These are phyloP conservation scores for Mycosphaerelloides madeirae DNA, from an alignment of 2,329 filamentous ascomycete species.

Conservation along the genomic window DNA sequence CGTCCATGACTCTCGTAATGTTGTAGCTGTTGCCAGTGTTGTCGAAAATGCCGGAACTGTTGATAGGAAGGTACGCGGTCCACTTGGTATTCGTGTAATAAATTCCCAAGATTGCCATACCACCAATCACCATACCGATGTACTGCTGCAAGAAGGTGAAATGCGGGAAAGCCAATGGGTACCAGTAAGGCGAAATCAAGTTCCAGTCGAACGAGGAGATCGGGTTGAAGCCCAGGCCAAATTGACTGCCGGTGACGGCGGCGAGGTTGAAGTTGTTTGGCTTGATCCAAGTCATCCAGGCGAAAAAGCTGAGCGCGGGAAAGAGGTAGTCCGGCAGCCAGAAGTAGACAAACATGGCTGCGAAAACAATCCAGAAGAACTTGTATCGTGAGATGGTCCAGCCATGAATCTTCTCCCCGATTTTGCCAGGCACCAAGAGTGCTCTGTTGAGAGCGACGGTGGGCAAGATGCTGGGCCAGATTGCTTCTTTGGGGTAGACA, in stretches of 20 bases:
- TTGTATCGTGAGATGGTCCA: constrained; percentile 79
- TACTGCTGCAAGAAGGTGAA: constrained; percentile 28
- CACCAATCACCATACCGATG: constrained; percentile 24
- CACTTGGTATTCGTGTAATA: constrained; percentile 71
- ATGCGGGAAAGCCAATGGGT: constrained; percentile 43
- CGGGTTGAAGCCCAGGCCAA: constrained; percentile 21
- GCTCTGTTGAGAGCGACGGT: constrained; percentile 56
- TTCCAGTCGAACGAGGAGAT: constrained; percentile 79
- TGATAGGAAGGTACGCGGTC: constrained; percentile 79
- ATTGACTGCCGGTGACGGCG: constrained; percentile 24
- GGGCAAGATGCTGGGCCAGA: constrained; percentile 89
- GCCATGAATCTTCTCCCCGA: constrained; percentile 57
- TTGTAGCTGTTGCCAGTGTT: constrained; percentile 82
- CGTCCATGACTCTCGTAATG: constrained; percentile 73
- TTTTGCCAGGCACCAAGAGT: constrained; percentile 51
- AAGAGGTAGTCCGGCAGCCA: constrained; percentile 74
- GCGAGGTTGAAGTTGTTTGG: constrained; percentile 71
- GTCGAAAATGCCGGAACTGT: constrained; percentile 78
- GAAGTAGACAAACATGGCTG: constrained; percentile 69
- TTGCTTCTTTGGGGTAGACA: constrained; percentile 81
- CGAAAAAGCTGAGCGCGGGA: constrained; percentile 84
- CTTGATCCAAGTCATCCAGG: constrained; percentile 78
- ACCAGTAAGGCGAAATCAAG: constrained; percentile 80
- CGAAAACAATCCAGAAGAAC: constrained; percentile 74
- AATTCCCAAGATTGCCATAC: constrained; percentile 22